Conservation (phyloP, 1,139 yeast genomes). For the Saccharomyces uvarum region DNA sequence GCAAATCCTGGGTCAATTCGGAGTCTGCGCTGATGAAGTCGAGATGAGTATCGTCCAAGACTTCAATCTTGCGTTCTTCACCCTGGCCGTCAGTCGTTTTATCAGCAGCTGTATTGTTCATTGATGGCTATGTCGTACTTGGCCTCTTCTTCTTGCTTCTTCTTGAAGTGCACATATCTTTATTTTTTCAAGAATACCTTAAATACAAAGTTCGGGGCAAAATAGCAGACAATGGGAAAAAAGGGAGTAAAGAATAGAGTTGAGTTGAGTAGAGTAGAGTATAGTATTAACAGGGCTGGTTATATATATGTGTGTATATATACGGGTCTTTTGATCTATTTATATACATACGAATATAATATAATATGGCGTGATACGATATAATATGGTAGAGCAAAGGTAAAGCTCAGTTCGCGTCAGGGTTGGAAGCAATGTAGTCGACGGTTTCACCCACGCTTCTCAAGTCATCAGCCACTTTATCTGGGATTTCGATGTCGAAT, state of each 20-base stretch:
- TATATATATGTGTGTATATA: slow-evolving; percentile 3
- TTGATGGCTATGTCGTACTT: background rate
- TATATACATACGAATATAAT: slow-evolving; percentile 1
- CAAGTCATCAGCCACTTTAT: slow-evolving; percentile 56
- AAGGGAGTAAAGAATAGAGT: slow-evolving; percentile 1
- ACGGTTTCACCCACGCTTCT: slow-evolving; percentile 65
- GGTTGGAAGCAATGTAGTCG: slow-evolving; percentile 42
- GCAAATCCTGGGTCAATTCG: slow-evolving; percentile 58
- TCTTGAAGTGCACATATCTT: background rate
- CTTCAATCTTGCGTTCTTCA: slow-evolving; percentile 30
- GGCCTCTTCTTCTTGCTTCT: background rate
- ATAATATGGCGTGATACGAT: slow-evolving; percentile 33
- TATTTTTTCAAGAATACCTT: background rate
- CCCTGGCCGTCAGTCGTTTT: background rate
- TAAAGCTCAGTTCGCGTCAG: slow-evolving; percentile 36
- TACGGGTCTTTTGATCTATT: slow-evolving; percentile 1
- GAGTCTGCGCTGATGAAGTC: slow-evolving; percentile 41
- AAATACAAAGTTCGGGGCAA: background rate
- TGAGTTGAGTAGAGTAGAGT: background rate
- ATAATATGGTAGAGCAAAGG: slow-evolving; percentile 53
- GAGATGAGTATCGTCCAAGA: slow-evolving; percentile 45
- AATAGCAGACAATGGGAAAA: background rate
- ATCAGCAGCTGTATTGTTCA: background rate
- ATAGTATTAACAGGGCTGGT: slow-evolving; percentile 5
- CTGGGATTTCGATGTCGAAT: slow-evolving; percentile 64